Evolutionary conservation across 345 rosid genomes (phyloP), one percentile per base, ranked within the genome.

Genomic region (Gossypium thurberi): DNA sequence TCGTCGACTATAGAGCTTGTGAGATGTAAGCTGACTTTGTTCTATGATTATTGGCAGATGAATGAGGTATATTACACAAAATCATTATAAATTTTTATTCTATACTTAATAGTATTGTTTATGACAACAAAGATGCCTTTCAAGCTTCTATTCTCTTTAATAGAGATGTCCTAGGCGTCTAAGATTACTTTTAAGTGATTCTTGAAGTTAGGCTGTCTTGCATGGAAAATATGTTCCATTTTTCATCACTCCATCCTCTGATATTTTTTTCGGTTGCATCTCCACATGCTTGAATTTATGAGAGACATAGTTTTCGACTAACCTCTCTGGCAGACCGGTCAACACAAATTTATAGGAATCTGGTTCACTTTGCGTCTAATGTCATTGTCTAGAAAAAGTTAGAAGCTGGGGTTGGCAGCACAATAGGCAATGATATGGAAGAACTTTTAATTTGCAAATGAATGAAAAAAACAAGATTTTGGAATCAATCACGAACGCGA

Each of bases 11-110:
- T 90, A 37, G 95, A 91, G 86, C 87, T 94, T 10, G 90, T 90
- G 10, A 86, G 80, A 65, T 94, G 97, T 82, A 86, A 82, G 80
- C 83, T 91, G 78, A 94, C 88, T 53, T 69, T 94, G 84, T 89
- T 85, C 75, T 94, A 94, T 86, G 91, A 85, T 61, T 91, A 91
- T 75, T 94, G 97, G 97, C 90, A 80, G 74, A 90, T 88, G 97
- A 86, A 87, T 81, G 97, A 94, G 97, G 98, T 94, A 85, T 71
- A 52, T 11, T 10, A 46, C 18, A 12, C 18, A 44, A 61, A 18
- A 26, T 20, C 33, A 48, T 13, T 10, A 42, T 53, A 55, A 46
- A 26, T 71, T 10, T 67, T 67, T 4, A 67, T 13, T 20, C 71
- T 47, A 8, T 48, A 15, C 3, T 23, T 66, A 48, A 10, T 23